Base-by-base conservation (phyloP, 768 basidiomycete species). In the Phlebiopsis gigantea region DNA sequence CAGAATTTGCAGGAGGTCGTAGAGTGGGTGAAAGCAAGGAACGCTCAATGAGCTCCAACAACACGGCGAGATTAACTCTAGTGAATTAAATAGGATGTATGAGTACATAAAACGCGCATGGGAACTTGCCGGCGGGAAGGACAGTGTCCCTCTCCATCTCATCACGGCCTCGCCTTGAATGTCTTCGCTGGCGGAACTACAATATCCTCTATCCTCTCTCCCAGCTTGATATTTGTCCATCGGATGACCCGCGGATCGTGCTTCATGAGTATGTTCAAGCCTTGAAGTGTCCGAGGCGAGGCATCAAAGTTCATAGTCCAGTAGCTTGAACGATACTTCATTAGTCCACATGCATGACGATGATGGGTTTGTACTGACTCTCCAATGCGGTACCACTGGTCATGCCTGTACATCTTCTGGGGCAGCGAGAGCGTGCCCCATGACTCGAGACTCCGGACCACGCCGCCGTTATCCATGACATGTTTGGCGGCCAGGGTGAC, bases 281-380 rank as follows among this genome's bases (percentile, higher is more conserved):
- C 74, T 5, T 75, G 73, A 48, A 95, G 75, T 0, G 82, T 84
- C 39, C 75, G 75, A 10, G 93, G 93, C 8, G 88, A 87, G 3
- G 90, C 82, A 75, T 96, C 93, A 68, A 94, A 96, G 66, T 91
- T 82, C 76, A 96, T 81, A 4, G 88, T 85, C 91, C 91, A 95
- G 69, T 93, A 93, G 63, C 93, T 95, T 63, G 46, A 2, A 22
- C 10, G 30, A n/a, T n/a, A 39, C 34, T 6, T 15, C 4, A 19
- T 29, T 29, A 29, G 8, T 10, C n/a, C 45, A 8, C 24, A 19
- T 3, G 45, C 5, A 41, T 59, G n/a, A 24, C 47, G 0, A 39
- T 7, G 31, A 34, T 7, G 14, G 14, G 31, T 34, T 39, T 39
- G 34, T 17, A 88, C 92, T 69, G 66, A 93, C 92, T 94, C 92